Base-by-base conservation (phyloP, 2,329 filamentous ascomycete genomes). In the Furcasterigmium sp. region DNA sequence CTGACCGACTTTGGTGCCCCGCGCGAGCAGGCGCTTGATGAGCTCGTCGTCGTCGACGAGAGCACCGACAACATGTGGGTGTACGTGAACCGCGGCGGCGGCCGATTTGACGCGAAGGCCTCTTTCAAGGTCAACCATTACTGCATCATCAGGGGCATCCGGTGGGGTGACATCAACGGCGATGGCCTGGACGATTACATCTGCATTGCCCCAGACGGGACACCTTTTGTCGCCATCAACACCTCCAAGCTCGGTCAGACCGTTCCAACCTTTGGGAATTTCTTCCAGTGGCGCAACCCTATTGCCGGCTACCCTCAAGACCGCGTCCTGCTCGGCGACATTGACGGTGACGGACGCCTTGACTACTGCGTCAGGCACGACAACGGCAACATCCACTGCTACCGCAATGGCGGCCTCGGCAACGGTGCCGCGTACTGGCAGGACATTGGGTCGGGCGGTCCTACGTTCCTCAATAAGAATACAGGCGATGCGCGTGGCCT, bases 361-460 rank as follows among this genome's bases (percentile, higher is more conserved):
- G 65, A 68, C 45, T 67, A 60, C 41, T 59, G 59, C 30, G 37
- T 54, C 4, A 36, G 59, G 3, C 50, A 50, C 2, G 49, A 46
- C 11, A 46, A 45, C 17, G 60, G 58, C 3, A 48, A 58, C 19
- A 46, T 39, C 8, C 25, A 37, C 3, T 63, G 56, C 46, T 64
- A 55, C 56, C 53, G 63, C 5, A 66, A 64, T 34, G 58, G 56
- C 8, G 55, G 56, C 14, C 43, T 46, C 23, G 55, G 52, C 2
- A 51, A 62, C 5, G 47, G 39, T 3, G 57, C 62, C 0, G 47
- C 46, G 1, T 63, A 57, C 46, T 68, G 62, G 60, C 60, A 68
- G 45, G 41, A 48, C 1, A 50, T 67, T 26, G 58, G 50, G 4
- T 29, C 23, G 3, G 37, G 37, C 7, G 23, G 37, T 13, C 10